Conservation (phyloP, 208 protist species). For the Histomonas meleagridis region DNA sequence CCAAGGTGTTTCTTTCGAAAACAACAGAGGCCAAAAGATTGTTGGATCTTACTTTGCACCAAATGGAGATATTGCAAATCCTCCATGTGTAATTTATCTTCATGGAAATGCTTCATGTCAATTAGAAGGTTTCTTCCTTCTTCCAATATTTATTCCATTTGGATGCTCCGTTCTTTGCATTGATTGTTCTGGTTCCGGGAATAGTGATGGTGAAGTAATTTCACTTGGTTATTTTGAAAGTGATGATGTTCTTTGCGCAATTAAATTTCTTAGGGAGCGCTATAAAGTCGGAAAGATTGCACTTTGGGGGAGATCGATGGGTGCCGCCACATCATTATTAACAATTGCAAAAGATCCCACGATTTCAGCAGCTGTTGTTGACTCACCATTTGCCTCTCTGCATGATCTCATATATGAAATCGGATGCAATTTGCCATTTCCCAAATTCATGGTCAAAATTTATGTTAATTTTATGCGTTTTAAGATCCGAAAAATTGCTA, state of each 20-base stretch:
- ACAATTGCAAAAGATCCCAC: neutral
- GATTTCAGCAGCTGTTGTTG: neutral
- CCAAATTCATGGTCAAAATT: neutral
- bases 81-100: neutral
- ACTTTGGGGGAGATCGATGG: slow-evolving; percentile 15
- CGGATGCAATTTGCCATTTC: neutral
- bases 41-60: neutral
- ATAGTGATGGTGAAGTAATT: neutral
- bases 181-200: neutral
- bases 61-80: neutral
- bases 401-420: neutral
- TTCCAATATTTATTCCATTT: neutral
- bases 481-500: neutral
- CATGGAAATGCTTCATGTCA: slow-evolving; percentile 30
- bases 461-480: neutral
- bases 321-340: neutral
- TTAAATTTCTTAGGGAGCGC: neutral
- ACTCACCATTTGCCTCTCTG: slow-evolving; percentile 12
- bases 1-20: neutral
- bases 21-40: neutral
- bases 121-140: neutral
- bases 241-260: neutral
- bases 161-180: neutral
- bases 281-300: neutral
- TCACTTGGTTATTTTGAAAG: neutral